Evolutionary conservation across 306 rosid genomes (phyloP), one percentile per base, ranked within the genome.

Genomic region (Cucumis cinereus): DNA sequence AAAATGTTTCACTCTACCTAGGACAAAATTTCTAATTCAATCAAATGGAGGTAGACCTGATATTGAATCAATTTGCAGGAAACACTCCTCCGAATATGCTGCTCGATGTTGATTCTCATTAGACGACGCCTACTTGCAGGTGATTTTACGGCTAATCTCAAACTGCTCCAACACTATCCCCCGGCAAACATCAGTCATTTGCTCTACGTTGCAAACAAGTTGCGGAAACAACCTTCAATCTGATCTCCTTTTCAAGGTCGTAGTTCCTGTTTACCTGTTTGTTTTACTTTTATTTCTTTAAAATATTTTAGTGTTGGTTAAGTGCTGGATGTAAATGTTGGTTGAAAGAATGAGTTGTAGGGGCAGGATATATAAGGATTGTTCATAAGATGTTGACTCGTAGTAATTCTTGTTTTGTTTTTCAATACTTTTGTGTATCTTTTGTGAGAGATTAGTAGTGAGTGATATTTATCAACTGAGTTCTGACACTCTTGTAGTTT

Each of bases 111-210:
- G 79, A 83, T 92, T 78, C 92, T 95, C 43, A 79, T 92, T 76
- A 96, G 99, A 50, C 88, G 92, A 70, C 97, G 98, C 61, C 90
- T 95, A 74, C 87, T 95, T 52, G 99, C 98, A 0, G 99, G 99
- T 26, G 99, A 95, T 95, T 95, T 95, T 83, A 95, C 99, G 43
- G 87, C 97, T 2, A 95, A 92, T 89, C 99, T 95, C 75, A 95
- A 95, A 84, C 83, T 95, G 83, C 89, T 95, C 77, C 99, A 95
- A 77, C 82, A 81, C 76, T 95, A 92, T 73, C 99, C 99, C 9
- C 84, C 97, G 0, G 87, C 99, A 49, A 95, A 92, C 86, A 95
- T 95, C 75, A 86, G 99, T 55, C 99, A 95, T 89, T 84, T 92
- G 88, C 96, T 95, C 57, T 92, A 95, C 62, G 99, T 95, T 59